Conservation (phyloP, 139 green algal species). For the Picochlorum sp. region DNA sequence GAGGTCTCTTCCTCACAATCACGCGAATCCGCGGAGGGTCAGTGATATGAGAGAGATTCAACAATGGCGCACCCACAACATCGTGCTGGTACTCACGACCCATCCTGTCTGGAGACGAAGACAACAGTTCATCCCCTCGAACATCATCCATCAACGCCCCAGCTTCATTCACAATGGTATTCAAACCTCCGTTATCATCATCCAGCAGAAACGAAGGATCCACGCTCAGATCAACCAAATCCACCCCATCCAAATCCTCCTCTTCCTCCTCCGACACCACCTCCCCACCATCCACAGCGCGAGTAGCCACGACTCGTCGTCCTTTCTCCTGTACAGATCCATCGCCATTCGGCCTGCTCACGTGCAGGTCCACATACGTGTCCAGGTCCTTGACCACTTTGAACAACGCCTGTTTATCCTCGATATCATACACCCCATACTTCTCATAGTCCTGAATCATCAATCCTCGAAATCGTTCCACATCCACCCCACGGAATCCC, state of each 20-base stretch:
- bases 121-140: no score
- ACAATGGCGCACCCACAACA: neutral
- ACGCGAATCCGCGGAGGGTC: constrained; percentile 70
- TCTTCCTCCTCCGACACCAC: constrained; percentile 26
- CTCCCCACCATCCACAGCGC: neutral
- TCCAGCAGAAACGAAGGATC: neutral
- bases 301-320: neutral
- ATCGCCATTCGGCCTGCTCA: no score
- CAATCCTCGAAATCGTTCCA: constrained; percentile 2
- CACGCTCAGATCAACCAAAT: constrained; percentile 42
- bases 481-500: neutral
- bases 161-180: no score
- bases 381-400: constrained; percentile 48
- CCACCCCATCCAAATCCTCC: constrained; percentile 69
- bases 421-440: constrained; percentile 57
- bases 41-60: constrained; percentile 3
- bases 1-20: constrained; percentile 87
- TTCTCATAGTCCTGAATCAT: constrained; percentile 46
- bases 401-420: constrained; percentile 73
- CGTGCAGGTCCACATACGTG: constrained; percentile 1
- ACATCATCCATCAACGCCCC: no score
- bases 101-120: neutral
- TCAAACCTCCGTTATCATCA: neutral
- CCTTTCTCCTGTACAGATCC: neutral
- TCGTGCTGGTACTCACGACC: neutral